These are phyloP conservation scores for Pistacia vera DNA, from an alignment of 345 rosid genomes.

Conservation along the genomic window DNA sequence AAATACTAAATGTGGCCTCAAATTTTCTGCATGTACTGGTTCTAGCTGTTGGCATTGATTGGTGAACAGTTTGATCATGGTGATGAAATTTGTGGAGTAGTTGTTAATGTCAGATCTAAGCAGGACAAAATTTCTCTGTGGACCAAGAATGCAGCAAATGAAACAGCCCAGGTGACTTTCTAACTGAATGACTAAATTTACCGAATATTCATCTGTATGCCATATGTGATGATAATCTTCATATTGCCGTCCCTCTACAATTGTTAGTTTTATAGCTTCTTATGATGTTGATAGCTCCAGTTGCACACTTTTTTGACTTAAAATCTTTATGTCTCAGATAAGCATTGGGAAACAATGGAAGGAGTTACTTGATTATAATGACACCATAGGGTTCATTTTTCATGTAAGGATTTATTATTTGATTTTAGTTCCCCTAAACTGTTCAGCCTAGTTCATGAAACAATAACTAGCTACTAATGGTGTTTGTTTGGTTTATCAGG, in stretches of 20 bases:
- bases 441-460: not conserved
- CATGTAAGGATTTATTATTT: conserved; percentile 51
- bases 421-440: not conserved
- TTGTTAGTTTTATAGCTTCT: not conserved
- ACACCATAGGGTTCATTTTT: conserved; percentile 70
- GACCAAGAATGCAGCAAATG: conserved; percentile 92
- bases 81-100: conserved; percentile 95
- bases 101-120: conserved; percentile 63
- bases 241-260: no score
- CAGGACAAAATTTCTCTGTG: conserved; percentile 78
- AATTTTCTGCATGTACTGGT: conserved; percentile 6
- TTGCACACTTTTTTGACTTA: not conserved
- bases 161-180: conserved; percentile 77
- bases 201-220: not conserved
- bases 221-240: not conserved
- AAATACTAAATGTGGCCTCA: conserved; percentile 1
- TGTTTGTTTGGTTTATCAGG: conserved; percentile 40
- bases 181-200: not conserved
- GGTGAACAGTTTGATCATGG: conserved; percentile 96
- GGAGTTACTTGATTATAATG: conserved; percentile 75
- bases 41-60: conserved; percentile 79
- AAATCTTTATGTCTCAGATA: conserved; percentile 38
- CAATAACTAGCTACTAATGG: not conserved
- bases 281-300: not conserved
- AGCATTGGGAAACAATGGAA: conserved; percentile 96